Evolutionary conservation across 1,284 basidiomycete species (phyloP).

Genomic region (Ceratobasidium sp.): DNA sequence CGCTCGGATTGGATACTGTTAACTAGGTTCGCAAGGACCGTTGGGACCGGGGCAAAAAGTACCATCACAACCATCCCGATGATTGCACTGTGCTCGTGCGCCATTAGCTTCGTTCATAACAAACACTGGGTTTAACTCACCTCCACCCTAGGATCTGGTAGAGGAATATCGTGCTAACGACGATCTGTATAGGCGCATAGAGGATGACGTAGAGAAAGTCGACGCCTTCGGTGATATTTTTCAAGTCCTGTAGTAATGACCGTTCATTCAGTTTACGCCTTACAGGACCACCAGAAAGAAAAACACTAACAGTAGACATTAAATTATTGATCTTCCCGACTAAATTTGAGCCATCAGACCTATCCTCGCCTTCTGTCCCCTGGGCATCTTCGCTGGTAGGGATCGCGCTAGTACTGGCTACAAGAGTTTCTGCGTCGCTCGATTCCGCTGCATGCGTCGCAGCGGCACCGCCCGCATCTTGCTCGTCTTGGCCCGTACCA

Average conservation of each 20-base stretch:
- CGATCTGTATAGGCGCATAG: constrained; percentile 42
- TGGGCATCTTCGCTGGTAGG: neutral
- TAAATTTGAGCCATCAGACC: constrained; percentile 27
- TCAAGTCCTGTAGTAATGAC: constrained; percentile 33
- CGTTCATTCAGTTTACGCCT: neutral
- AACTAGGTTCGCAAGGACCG: constrained; percentile 41
- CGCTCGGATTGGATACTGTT: constrained; percentile 50
- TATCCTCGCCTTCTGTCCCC: neutral
- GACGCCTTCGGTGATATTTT: constrained; percentile 45
- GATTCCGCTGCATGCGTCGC: constrained; percentile 3
- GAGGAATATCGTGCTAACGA: constrained; percentile 44
- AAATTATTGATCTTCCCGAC: constrained; percentile 48
- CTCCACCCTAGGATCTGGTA: constrained; percentile 47
- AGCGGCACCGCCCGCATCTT: neutral
- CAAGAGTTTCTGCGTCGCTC: constrained; percentile 26
- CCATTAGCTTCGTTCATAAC: neutral
- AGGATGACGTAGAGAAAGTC: constrained; percentile 47
- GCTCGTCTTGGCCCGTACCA: neutral
- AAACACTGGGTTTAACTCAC: neutral
- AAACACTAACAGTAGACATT: constrained; percentile 37
- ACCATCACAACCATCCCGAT: constrained; percentile 46
- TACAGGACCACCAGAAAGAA: neutral
- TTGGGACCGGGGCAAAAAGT: constrained; percentile 42
- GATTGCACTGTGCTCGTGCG: constrained; percentile 23
- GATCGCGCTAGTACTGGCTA: constrained; percentile 15